Base-by-base conservation (phyloP, 345 rosid species). In the Eucalyptus fibrosa region DNA sequence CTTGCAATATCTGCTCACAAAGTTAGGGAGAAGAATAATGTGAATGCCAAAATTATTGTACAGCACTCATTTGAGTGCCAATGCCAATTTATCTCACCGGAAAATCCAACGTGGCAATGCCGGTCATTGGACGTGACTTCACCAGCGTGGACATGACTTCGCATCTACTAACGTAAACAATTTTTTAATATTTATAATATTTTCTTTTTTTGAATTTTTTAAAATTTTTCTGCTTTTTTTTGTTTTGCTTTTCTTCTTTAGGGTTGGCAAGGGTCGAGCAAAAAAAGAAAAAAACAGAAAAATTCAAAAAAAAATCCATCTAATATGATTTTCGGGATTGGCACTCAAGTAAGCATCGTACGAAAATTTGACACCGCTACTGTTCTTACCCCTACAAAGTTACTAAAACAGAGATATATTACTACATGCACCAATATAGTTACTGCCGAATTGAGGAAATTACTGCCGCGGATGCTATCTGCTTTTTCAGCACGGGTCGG, bases 301-400 rank as follows among this genome's bases (percentile, higher is more conserved):
- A 51, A 51, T 50, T 50, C 55, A 17, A 18, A 51, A 51, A 51
- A 51, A 51, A 3, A 16, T 51, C 1, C 23, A 51, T 51, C 1
- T 18, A 53, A 50, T 5, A 50, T 50, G 18, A 50, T 50, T 14
- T 50, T 50, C 2, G 3, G 17, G 13, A 50, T 50, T 50, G 50
- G 17, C 17, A 2, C 17, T 50, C 7, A 50, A 50, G 0, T 19
- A 1, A 1, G 1, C 0, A 0, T 0, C 2, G 1, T 53, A 53
- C 0, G 0, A 53, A 53, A 53, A 53, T 53, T 53, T 53, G 2
- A 2, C 10, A 19, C 59, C 9, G 0, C 5, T 8, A 53, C 2
- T 19, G 4, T 53, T 19, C 59, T 19, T 19, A 53, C 4, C 24
- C 24, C 24, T 4, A 19, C 59, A 53, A 19, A 18, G 2, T 51